Base-by-base conservation (phyloP, 345 rosid species). In the Populus pruinosa region DNA sequence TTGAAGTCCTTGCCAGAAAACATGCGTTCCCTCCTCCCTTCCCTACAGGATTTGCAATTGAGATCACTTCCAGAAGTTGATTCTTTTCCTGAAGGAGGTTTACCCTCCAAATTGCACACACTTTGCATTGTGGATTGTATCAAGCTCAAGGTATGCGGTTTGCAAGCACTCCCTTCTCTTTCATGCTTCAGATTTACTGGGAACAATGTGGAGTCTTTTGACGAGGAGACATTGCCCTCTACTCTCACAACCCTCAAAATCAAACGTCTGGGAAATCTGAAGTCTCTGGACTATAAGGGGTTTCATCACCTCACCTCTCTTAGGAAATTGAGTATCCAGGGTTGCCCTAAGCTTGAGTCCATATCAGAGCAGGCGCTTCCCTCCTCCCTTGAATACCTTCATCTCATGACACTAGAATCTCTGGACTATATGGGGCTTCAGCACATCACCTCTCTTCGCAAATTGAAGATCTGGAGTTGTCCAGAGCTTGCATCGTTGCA, bases 161-260 rank as follows among this genome's bases (percentile, higher is more conserved):
- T 77, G 62, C 80, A 61, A 36, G 21, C 8, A 14, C 75, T 62
- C 39, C 47, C 80, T 16, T 62, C n/a, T 65, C 76, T 78, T 72
- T 33, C 75, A 5, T 27, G 5, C 53, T 50, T 65, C 27, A 18
- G 3, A 2, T 71, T 78, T 29, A 17, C 49, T 33, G 49, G 9
- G 50, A 10, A 65, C 53, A 4, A 72, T 44, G 39, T 66, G 39
- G 72, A 66, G 17, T 78, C 68, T n/a, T 78, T 78, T 29, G 77
- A 72, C 2, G 77, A 72, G 53, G 43, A 72, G 61, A 66, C n/a
- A 8, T 67, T 78, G 36, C 80, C 75, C 8, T 31, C 63, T 17
- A 27, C 75, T 11, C 49, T 77, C 29, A n/a, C 49, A 5, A 18
- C 20, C 18, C 74, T 69, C 21, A 1, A 9, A 44, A 59, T 70